A percentile compares a stretch with the other conserved stretches of the same genome.
phyloP scores from a whole-genome alignment of 1,139 yeast species.

The Blastobotrys petasosporus region DNA sequence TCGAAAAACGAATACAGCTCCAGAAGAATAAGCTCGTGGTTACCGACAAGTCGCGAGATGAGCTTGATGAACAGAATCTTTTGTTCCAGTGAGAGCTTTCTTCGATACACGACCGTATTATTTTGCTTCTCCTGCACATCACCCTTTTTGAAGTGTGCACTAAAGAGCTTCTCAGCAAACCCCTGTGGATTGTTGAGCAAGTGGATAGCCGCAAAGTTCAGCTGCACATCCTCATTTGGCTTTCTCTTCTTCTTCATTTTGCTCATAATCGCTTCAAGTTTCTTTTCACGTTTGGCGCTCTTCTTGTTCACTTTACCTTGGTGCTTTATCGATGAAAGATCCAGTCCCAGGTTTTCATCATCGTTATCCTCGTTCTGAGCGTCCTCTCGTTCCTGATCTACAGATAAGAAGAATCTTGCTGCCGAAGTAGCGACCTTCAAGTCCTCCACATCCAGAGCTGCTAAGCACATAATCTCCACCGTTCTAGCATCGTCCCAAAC shows the following conservation, averaged over 20 bases:
- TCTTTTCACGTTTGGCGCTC: slow-evolving; percentile 70
- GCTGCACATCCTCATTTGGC: slow-evolving; percentile 47
- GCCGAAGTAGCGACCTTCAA: slow-evolving; percentile 87
- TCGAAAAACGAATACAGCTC: slow-evolving; percentile 85
- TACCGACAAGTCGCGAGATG: slow-evolving; percentile 82
- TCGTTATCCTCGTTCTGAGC: slow-evolving; percentile 66
- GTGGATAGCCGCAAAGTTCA: slow-evolving; percentile 93
- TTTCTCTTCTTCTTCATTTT: slow-evolving; percentile 53
- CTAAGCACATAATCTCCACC: slow-evolving; percentile 94
- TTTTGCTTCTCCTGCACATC: slow-evolving; percentile 30
- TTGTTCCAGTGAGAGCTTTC: slow-evolving; percentile 76
- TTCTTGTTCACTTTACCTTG: slow-evolving; percentile 79
- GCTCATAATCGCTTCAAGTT: slow-evolving; percentile 66
- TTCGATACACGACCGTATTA: slow-evolving; percentile 11
- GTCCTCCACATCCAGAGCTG: slow-evolving; percentile 73
- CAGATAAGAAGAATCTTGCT: slow-evolving; percentile 84
- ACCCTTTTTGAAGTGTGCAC: slow-evolving; percentile 63
- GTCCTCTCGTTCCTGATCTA: slow-evolving; percentile 92
- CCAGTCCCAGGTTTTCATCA: slow-evolving; percentile 51
- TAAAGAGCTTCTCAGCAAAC: slow-evolving; percentile 79
- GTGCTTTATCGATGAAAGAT: slow-evolving; percentile 57
- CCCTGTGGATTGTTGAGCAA: slow-evolving; percentile 95
- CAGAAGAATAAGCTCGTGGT: slow-evolving; percentile 84
- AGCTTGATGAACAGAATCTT: slow-evolving; percentile 82
- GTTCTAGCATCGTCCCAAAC: slow-evolving; percentile 97